Conservation (phyloP, 1,139 yeast genomes). For the Spathaspora jeffriesii region DNA sequence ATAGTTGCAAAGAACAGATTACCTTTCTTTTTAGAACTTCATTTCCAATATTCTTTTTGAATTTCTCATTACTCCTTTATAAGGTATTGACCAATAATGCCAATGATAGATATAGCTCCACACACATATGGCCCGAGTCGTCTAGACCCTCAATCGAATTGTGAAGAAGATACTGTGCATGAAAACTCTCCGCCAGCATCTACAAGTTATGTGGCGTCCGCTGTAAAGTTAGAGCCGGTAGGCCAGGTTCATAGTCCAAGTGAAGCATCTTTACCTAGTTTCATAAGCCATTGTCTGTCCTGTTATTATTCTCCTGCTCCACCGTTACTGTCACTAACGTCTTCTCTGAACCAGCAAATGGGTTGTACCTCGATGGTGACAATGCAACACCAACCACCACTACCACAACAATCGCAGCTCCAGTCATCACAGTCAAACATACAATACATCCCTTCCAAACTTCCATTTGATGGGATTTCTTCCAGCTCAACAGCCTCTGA, state of each 20-base stretch:
- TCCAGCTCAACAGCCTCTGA: background rate
- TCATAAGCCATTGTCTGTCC: background rate
- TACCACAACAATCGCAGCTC: conserved; percentile 4
- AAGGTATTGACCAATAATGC: background rate
- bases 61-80: background rate
- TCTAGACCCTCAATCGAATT: background rate
- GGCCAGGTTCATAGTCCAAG: background rate
- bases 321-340: conserved; percentile 1
- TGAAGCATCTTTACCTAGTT: conserved; percentile 1
- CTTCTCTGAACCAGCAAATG: conserved; percentile 1
- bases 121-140: background rate
- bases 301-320: conserved; percentile 2
- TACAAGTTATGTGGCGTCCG: background rate
- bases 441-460: conserved; percentile 3
- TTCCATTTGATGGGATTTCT: background rate
- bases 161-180: background rate
- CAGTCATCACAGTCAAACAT: conserved; percentile 3
- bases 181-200: background rate
- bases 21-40: background rate
- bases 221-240: background rate
- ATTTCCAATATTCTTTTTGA: background rate
- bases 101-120: background rate
- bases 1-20: background rate
- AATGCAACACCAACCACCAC: background rate
- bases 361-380: background rate